Evolutionary conservation across 2,329 filamentous ascomycete genomes (phyloP), one percentile per base, ranked within the genome.

Genomic region (Thielaviopsis populi): DNA sequence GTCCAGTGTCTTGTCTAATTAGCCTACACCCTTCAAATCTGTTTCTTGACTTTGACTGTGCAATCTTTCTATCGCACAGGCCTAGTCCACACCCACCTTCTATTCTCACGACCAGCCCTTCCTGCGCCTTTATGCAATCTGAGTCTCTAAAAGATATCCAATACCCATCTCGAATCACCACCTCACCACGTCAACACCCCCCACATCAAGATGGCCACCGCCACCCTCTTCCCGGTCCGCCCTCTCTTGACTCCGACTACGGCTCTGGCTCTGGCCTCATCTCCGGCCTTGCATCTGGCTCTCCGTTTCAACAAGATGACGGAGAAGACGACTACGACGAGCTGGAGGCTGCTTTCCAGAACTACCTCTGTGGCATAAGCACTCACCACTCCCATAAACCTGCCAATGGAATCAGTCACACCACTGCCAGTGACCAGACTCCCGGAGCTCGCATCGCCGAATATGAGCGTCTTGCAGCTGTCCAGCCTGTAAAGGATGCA

Each of bases 21-120:
- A 19, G 17, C 22, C 8, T 10, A 13, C 17, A 3, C n/a, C 10
- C 24, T 50, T 8, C 24, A 61, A 50, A 19, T 24, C n/a, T n/a
- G 42, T 24, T 61, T 56, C 53, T 11, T 56, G 53, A 56, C 53
- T 56, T 56, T 37, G 53, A 56, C 53, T 61, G 59, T 61, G 59
- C 59, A 61, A 41, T 48, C 5, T 24, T n/a, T 17, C 17, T 33
- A 43, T 30, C 30, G 59, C 59, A 61, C 59, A 61, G 59, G 24
- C 27, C 59, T 61, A 48, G 59, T 61, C 59, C n/a, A 19, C 59
- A n/a, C 24, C 19, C 11, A n/a, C 22, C 19, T 7, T 48, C 4
- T 19, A 27, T 24, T 48, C 19, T n/a, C 27, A 19, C 2, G 2
- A 17, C 17, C 30, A n/a, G n/a, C 19, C 27, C 10, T 19, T 37